Evolutionary conservation across 352 stramenopile genomes (phyloP).

Genomic region (Phytopythium kandeliae): DNA sequence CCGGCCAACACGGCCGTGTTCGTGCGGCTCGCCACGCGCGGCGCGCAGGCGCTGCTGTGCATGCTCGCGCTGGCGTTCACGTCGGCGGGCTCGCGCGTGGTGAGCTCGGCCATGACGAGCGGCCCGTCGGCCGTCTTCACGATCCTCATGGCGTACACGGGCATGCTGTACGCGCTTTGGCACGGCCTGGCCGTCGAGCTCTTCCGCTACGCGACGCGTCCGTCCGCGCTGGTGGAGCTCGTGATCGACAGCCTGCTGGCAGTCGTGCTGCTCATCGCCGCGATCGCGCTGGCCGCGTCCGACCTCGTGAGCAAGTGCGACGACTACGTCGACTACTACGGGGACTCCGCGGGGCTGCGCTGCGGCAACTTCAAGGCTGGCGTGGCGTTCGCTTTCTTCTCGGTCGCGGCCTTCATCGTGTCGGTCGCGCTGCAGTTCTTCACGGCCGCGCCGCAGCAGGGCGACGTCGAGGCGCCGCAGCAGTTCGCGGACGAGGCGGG

Average conservation of each 20-base stretch:
- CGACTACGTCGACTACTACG: background rate
- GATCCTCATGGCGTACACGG: slow-evolving; percentile 35
- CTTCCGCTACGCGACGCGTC: slow-evolving; percentile 12
- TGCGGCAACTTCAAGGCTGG: slow-evolving; percentile 33
- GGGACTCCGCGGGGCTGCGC: slow-evolving; percentile 7
- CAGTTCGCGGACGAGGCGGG: slow-evolving; percentile 8
- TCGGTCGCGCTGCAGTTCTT: slow-evolving; percentile 36
- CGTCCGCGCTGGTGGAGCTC: slow-evolving; percentile 6
- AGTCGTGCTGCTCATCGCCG: slow-evolving; percentile 30
- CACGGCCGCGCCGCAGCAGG: background rate
- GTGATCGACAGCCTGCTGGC: slow-evolving; percentile 20
- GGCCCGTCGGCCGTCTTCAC: slow-evolving; percentile 25
- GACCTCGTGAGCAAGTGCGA: slow-evolving; percentile 31
- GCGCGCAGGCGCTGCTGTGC: slow-evolving; percentile 22
- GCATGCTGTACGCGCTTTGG: slow-evolving; percentile 37
- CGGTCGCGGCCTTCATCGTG: slow-evolving; percentile 23
- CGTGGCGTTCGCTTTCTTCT: slow-evolving; percentile 35
- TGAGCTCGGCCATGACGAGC: slow-evolving; percentile 7
- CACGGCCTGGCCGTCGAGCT: slow-evolving; percentile 23
- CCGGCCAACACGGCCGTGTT: background rate
- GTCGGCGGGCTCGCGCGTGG: slow-evolving; percentile 17
- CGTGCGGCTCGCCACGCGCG: slow-evolving; percentile 9
- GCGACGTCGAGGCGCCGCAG: slow-evolving; percentile 6
- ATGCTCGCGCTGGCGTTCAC: slow-evolving; percentile 26
- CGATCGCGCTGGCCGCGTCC: slow-evolving; percentile 29